Conservation (phyloP, 345 rosid species). For the Erodium maritimum region DNA sequence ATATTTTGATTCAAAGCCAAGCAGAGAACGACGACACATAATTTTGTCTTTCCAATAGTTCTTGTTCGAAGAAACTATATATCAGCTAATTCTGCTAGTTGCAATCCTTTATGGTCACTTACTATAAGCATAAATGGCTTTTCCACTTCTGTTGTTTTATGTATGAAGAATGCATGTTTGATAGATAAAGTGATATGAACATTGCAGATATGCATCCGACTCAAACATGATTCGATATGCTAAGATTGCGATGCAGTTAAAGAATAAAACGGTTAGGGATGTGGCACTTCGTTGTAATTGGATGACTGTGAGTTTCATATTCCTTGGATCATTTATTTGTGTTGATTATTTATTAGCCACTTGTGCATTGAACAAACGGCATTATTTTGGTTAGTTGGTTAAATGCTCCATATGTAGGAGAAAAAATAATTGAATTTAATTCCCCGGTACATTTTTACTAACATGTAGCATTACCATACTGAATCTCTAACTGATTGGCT, state of each 20-base stretch:
- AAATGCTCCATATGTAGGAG: background rate
- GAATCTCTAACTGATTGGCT: background rate
- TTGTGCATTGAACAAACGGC: background rate
- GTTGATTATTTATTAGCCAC: background rate
- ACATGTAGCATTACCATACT: background rate
- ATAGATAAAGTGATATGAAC: background rate
- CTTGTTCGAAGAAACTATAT: background rate
- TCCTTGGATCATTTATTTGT: background rate
- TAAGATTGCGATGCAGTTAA: constrained; percentile 66
- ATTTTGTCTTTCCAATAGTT: background rate
- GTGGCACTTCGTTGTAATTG: constrained; percentile 77
- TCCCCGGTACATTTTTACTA: background rate
- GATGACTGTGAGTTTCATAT: constrained; percentile 49
- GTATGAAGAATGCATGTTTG: background rate
- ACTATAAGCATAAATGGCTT: background rate
- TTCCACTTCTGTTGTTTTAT: constrained; percentile 2
- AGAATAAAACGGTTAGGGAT: constrained; percentile 70
- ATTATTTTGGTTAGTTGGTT: background rate
- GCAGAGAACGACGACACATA: background rate
- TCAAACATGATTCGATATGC: constrained; percentile 55
- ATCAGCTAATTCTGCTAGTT: background rate
- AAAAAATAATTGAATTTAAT: background rate
- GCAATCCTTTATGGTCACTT: background rate
- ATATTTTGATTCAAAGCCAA: background rate
- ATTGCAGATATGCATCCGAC: constrained; percentile 48